Conservation (phyloP, 1,284 basidiomycete species). For the Irpex sp. region DNA sequence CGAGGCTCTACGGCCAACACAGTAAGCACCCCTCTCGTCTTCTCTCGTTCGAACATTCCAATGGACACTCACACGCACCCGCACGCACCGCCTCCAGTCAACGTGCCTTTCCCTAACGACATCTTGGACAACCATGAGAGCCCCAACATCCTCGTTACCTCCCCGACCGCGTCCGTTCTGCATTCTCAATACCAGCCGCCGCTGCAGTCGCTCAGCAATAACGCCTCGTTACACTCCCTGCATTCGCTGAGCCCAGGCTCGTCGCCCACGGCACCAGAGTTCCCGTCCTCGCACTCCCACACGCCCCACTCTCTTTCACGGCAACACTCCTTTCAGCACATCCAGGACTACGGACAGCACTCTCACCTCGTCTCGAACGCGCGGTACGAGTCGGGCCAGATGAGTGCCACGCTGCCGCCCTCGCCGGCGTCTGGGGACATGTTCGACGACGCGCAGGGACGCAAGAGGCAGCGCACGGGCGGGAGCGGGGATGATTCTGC, state of each 20-base stretch:
- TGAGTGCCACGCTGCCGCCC: constrained; percentile 28
- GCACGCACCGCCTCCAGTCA: constrained; percentile 37
- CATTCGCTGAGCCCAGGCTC: constrained; percentile 52
- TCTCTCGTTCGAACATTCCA: background rate
- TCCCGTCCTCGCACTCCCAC: constrained; percentile 39
- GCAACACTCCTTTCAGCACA: constrained; percentile 59
- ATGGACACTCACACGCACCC: background rate
- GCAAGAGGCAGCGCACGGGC: constrained; percentile 35
- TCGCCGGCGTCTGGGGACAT: constrained; percentile 29
- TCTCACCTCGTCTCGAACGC: constrained; percentile 19
- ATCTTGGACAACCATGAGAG: constrained; percentile 48
- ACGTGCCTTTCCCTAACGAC: constrained; percentile 56
- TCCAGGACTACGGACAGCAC: constrained; percentile 27
- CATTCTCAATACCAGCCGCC: constrained; percentile 25
- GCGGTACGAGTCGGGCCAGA: constrained; percentile 26
- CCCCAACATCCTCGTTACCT: constrained; percentile 71
- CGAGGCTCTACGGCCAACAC: constrained; percentile 47
- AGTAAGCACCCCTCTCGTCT: constrained; percentile 32
- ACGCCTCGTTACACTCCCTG: constrained; percentile 30
- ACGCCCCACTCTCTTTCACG: constrained; percentile 43
- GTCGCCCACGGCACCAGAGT: constrained; percentile 63
- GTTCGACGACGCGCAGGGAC: constrained; percentile 27
- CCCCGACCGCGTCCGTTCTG: constrained; percentile 44
- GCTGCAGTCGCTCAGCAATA: constrained; percentile 23
- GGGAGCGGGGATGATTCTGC: constrained; percentile 10